Evolutionary conservation across 2,329 filamentous ascomycete genomes (phyloP).

Genomic region (Xylariaceae sp.): DNA sequence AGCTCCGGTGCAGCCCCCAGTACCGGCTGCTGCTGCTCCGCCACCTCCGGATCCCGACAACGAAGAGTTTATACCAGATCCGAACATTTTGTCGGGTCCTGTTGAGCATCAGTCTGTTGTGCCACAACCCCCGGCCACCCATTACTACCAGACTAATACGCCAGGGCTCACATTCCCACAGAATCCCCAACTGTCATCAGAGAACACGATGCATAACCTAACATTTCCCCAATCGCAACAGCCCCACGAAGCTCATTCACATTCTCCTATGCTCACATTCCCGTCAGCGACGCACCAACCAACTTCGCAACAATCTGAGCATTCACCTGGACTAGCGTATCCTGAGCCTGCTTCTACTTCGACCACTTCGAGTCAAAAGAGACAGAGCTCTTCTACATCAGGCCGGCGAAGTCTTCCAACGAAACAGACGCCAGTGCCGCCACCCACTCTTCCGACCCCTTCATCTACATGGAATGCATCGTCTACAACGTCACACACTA

Average conservation of each 20-base stretch:
- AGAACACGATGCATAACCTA: conserved; percentile 9
- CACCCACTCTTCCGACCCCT: conserved; percentile 26
- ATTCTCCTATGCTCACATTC: conserved; percentile 17
- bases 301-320: conserved; percentile 15
- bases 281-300: conserved; percentile 11
- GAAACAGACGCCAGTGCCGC: conserved; percentile 29
- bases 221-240: conserved; percentile 27
- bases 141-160: conserved; percentile 24
- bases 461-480: conserved; percentile 26
- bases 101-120: conserved; percentile 26
- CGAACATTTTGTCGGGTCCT: conserved; percentile 35
- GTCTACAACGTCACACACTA: conserved; percentile 16
- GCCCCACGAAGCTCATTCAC: conserved; percentile 13
- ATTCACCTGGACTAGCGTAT: conserved; percentile 9
- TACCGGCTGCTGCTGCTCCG: conserved; percentile 1
- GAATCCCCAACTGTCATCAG: conserved; percentile 11
- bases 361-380: conserved; percentile 12
- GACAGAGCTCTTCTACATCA: conserved; percentile 14
- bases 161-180: conserved; percentile 23
- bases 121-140: conserved; percentile 15
- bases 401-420: conserved; percentile 29
- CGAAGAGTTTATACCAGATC: conserved; percentile 39
- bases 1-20: conserved; percentile 4
- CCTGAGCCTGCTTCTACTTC: conserved; percentile 11
- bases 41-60: conserved; percentile 32